Percentiles rank a stretch among this genome's conserved stretches.
These are phyloP conservation scores for Oxyria digyna DNA, from an alignment of 148 eudicot species.

Conservation along the genomic window DNA sequence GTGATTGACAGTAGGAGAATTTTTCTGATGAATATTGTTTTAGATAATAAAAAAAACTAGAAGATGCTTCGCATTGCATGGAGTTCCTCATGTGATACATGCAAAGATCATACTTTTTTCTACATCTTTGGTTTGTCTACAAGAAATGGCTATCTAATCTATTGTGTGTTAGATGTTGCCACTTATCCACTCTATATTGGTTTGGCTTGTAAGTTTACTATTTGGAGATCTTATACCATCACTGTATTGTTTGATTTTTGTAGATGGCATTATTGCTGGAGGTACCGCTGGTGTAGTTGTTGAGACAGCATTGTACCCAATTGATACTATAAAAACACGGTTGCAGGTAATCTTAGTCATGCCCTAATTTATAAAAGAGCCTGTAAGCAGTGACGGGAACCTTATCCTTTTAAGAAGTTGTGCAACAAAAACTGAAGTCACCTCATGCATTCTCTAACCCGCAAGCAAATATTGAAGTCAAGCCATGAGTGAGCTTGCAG, in stretches of 20 bases:
- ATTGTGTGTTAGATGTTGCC: neutral
- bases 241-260: conserved; percentile 15
- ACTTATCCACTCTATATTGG: neutral
- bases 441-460: too few species aligned
- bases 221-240: neutral
- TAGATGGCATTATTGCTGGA: conserved; percentile 93
- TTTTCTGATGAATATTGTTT: neutral
- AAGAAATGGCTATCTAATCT: neutral
- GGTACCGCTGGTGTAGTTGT: conserved; percentile 93
- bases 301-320: conserved; percentile 88
- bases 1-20: neutral
- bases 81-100: neutral
- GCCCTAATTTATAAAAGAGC: neutral
- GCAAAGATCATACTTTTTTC: neutral
- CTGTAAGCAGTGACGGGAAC: neutral
- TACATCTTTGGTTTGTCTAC: conserved; percentile 1
- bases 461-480: too few species aligned
- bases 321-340: conserved; percentile 91
- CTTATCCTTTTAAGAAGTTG: neutral
- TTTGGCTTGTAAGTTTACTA: neutral
- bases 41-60: neutral
- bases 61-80: neutral
- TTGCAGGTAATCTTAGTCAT: conserved; percentile 43
- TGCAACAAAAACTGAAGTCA: neutral
- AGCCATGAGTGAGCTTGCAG: too few species aligned